Evolutionary conservation across 2,329 filamentous ascomycete species (phyloP).

Genomic region (Aureobasidium vineae): DNA sequence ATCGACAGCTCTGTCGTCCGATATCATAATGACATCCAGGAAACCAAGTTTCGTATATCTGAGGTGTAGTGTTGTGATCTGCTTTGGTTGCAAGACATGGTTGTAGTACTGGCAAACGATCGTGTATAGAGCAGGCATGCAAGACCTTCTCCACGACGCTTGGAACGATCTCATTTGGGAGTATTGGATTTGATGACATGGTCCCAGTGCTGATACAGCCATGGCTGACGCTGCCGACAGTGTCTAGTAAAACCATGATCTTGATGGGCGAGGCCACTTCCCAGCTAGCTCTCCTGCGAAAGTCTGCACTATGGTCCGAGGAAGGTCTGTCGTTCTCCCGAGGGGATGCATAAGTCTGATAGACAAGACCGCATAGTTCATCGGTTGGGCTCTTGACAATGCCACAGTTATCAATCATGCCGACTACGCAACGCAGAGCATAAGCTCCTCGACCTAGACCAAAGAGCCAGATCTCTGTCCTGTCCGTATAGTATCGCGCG

Average conservation of each 20-base stretch:
- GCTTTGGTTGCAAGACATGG: conserved; percentile 34
- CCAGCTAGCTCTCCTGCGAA: conserved; percentile 34
- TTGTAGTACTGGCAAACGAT: conserved; percentile 39
- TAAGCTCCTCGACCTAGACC: conserved; percentile 45
- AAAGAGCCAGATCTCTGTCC: conserved; percentile 43
- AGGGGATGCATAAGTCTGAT: conserved; percentile 36
- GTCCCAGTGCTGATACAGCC: conserved; percentile 28
- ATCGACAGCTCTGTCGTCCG: conserved; percentile 39
- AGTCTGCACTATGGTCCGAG: conserved; percentile 31
- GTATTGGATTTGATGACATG: conserved; percentile 38
- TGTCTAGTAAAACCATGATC: conserved; percentile 39
- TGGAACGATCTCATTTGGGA: conserved; percentile 38
- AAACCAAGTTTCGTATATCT: conserved; percentile 39
- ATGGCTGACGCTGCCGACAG: conserved; percentile 36
- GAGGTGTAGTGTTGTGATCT: conserved; percentile 12
- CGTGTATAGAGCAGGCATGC: conserved; percentile 39
- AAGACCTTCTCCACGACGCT: conserved; percentile 37
- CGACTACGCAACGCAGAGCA: conserved; percentile 43
- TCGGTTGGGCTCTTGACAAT: conserved; percentile 21
- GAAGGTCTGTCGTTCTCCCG: conserved; percentile 36
- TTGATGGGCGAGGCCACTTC: conserved; percentile 36
- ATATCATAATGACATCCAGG: conserved; percentile 42
- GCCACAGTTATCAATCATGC: conserved; percentile 41
- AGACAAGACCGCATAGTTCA: conserved; percentile 37
- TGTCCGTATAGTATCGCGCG: conserved; percentile 34